Evolutionary conservation across 805 yeast species (phyloP).

Genomic region (Ogataea zsoltii): DNA sequence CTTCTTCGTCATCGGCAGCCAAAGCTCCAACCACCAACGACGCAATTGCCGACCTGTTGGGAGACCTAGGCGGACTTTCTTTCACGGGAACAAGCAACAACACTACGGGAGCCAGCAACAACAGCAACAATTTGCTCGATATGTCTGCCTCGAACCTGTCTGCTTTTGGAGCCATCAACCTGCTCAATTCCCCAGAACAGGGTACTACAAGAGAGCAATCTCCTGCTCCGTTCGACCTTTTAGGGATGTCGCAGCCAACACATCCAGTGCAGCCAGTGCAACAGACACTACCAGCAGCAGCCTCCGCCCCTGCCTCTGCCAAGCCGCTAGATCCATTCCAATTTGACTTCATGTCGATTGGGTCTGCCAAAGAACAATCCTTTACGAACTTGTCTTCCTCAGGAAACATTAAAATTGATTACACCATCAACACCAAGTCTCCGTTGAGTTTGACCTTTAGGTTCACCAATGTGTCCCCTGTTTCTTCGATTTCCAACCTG

Average conservation of each 20-base stretch:
- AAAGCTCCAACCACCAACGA: constrained; percentile 40
- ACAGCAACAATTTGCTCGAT: constrained; percentile 16
- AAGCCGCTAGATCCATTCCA: constrained; percentile 36
- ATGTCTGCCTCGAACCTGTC: too few relatives aligned
- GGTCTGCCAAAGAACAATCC: constrained; percentile 1
- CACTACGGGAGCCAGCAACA: constrained; percentile 22
- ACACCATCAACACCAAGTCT: constrained; percentile 19
- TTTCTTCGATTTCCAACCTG: constrained; percentile 54
- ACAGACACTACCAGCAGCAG: background rate
- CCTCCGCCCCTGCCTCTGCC: too few relatives aligned
- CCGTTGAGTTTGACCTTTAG: constrained; percentile 24
- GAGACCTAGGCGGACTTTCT: constrained; percentile 67
- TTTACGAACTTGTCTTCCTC: constrained; percentile 18
- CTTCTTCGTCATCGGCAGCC: constrained; percentile 27
- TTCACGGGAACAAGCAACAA: constrained; percentile 35
- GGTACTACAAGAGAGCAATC: constrained; percentile 19
- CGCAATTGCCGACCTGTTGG: constrained; percentile 66
- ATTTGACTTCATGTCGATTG: constrained; percentile 30
- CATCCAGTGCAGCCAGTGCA: constrained; percentile 14
- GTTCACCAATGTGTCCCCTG: constrained; percentile 29
- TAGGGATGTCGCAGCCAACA: constrained; percentile 19
- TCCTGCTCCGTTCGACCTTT: constrained; percentile 17
- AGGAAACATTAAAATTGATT: constrained; percentile 27
- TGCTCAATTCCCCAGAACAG: constrained; percentile 32
- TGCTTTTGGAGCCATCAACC: constrained; percentile 31